Conservation (phyloP, 139 green algal genomes). For the Chlorella vulgaris region DNA sequence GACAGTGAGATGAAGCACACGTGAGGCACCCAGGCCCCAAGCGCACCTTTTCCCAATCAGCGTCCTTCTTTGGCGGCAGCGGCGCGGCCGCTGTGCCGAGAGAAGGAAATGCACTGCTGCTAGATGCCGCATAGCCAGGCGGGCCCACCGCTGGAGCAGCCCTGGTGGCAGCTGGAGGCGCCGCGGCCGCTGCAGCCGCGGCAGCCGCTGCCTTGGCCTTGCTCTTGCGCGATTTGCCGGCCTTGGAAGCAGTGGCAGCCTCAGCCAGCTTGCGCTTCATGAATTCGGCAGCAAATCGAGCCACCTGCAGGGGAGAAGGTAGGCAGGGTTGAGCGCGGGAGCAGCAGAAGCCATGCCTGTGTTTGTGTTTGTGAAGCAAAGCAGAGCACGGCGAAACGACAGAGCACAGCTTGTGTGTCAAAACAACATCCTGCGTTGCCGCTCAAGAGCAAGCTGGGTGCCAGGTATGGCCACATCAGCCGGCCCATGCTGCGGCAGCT, state of each 20-base stretch:
- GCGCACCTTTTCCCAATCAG: conserved; percentile 49
- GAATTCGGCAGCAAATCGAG: conserved; percentile 84
- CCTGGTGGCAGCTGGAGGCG: background rate
- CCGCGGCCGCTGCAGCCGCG: conserved; percentile 10
- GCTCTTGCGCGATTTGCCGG: conserved; percentile 18
- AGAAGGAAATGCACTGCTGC: background rate
- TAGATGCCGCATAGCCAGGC: background rate
- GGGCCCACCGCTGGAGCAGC: background rate
- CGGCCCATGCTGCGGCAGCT: too few relatives aligned
- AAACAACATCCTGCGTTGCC: too few relatives aligned
- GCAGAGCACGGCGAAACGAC: background rate
- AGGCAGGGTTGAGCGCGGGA: background rate
- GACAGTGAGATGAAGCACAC: too few relatives aligned
- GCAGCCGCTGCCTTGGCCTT: conserved; percentile 40
- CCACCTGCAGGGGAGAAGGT: conserved; percentile 44
- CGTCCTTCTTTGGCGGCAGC: conserved; percentile 1
- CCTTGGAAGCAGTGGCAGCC: conserved; percentile 24
- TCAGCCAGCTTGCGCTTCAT: conserved; percentile 67
- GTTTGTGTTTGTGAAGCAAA: background rate
- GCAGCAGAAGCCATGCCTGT: background rate
- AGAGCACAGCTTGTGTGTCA: too few relatives aligned
- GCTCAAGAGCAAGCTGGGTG: too few relatives aligned
- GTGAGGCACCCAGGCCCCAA: too few relatives aligned
- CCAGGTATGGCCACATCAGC: too few relatives aligned
- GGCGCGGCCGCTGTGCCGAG: background rate